Base-by-base conservation (phyloP, 2,329 filamentous ascomycete genomes). In the Atkinsonella hypoxylon region DNA sequence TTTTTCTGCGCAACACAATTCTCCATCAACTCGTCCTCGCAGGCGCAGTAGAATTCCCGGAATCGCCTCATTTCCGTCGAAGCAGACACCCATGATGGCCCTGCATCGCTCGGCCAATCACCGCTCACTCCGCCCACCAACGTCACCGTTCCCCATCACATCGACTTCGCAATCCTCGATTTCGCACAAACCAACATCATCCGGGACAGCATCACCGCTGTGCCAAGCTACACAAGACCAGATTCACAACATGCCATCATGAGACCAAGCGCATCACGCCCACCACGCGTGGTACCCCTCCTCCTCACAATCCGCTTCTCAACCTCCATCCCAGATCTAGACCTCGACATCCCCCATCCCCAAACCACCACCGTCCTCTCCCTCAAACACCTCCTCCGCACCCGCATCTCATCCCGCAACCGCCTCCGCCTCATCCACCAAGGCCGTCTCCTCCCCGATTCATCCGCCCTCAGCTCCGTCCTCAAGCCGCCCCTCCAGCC, bases 291-390 rank as follows among this genome's bases (percentile, higher is more conserved):
- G 34, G 34, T 48, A 17, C 75, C 75, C 34, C 75, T 95, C 51
- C 82, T 85, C 61, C 76, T 97, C 44, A 91, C 87, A 38, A 83
- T 97, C 65, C 89, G 91, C 66, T 97, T 98, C 77, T 89, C 89
- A 49, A 83, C 84, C 53, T 83, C 88, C 1, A 78, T 91, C 51
- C 84, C 89, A 15, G 93, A 97, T 65, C 78, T 96, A 39, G 78
- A 84, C 40, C 78, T 97, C 53, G 82, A 88, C 60, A 81, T 97
- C 61, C 67, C 80, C 46, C 70, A 75, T 6, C 87, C 90, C 0
- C 67, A 74, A 45, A 73, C 75, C 32, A 89, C 85, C 11, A 88
- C 88, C 41, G 79, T 88, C 49, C 78, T 89, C 50, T 80, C 84
- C 2, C 77, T 97, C 51, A 95, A 95, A 67, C 83, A 86, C 59